phyloP scores from a whole-genome alignment of 2,329 filamentous ascomycete species.

The Chrysosporium queenslandicum region DNA sequence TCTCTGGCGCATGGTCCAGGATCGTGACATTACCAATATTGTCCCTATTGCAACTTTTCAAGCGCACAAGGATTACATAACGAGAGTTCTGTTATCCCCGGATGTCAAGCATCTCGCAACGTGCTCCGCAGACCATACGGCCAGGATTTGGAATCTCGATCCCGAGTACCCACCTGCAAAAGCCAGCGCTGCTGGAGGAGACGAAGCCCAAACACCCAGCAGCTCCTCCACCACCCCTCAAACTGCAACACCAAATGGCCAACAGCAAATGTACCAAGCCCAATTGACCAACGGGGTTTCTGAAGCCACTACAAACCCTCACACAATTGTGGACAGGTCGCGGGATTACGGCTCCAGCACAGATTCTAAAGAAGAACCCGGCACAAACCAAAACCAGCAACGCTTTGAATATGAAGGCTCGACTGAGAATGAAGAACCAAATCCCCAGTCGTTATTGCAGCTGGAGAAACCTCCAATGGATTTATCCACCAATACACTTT shows the following conservation, averaged over 20 bases:
- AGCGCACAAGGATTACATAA: constrained; percentile 87
- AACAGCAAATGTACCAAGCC: not conserved
- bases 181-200: constrained; percentile 18
- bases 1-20: constrained; percentile 87
- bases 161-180: constrained; percentile 44
- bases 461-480: constrained; percentile 35
- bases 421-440: constrained; percentile 14
- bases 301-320: not conserved
- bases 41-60: constrained; percentile 80
- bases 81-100: constrained; percentile 78
- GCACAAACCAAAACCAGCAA: not conserved
- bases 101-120: constrained; percentile 92
- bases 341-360: not conserved
- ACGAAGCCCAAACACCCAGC: not conserved
- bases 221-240: not conserved
- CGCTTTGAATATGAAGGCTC: not conserved
- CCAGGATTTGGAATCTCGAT: constrained; percentile 93
- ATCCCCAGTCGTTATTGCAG: constrained; percentile 27
- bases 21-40: constrained; percentile 69
- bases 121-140: constrained; percentile 86
- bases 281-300: constrained; percentile 5
- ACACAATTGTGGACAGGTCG: not conserved
- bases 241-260: constrained; percentile 1
- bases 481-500: constrained; percentile 48
- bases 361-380: not conserved